phyloP scores from a whole-genome alignment of 306 rosid genomes.

The Coriaria nepalensis region DNA sequence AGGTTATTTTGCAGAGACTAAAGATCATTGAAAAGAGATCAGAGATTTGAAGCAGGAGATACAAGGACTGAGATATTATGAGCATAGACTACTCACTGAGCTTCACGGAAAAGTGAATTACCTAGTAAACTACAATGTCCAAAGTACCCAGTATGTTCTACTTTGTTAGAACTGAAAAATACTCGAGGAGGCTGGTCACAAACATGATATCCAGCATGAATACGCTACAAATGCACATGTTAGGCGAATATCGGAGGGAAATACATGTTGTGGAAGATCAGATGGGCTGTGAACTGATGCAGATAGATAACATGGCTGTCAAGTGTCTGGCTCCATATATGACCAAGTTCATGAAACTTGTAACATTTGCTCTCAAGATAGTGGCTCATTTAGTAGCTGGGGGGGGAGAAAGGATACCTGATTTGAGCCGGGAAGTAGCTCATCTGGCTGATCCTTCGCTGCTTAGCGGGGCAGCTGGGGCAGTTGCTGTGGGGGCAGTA shows the following conservation, averaged over 20 bases:
- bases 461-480: constrained; percentile 47
- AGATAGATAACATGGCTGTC: constrained; percentile 66
- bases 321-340: constrained; percentile 77
- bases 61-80: constrained; percentile 85
- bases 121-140: constrained; percentile 68
- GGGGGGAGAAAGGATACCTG: constrained; percentile 91
- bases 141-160: constrained; percentile 89
- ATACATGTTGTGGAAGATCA: constrained; percentile 96
- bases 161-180: constrained; percentile 72
- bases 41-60: constrained; percentile 91
- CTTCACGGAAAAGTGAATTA: constrained; percentile 75
- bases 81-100: constrained; percentile 69
- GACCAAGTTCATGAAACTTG: constrained; percentile 73
- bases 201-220: constrained; percentile 69
- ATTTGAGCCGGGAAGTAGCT: constrained; percentile 81
- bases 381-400: constrained; percentile 96
- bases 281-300: constrained; percentile 83
- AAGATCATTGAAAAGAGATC: constrained; percentile 91
- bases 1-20: constrained; percentile 71
- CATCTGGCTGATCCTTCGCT: constrained; percentile 66
- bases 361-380: constrained; percentile 79
- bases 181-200: constrained; percentile 71
- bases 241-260: constrained; percentile 71
- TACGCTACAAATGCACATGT: constrained; percentile 82
- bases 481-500: constrained; percentile 48